Conservation (phyloP, 140 eudicot species). For the Senecio squalidus region DNA sequence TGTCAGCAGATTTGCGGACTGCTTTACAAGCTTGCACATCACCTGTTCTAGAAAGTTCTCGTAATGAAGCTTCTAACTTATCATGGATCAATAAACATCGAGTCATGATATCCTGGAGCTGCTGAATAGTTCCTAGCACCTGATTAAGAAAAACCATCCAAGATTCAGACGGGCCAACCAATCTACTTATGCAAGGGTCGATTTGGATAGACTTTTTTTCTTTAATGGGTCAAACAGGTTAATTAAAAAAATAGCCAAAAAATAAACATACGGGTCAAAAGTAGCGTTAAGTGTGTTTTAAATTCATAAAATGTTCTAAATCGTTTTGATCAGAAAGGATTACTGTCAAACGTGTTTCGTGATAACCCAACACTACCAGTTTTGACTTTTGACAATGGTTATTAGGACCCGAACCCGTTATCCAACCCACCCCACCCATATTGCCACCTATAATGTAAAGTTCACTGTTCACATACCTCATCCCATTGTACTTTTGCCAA, state of each 20-base stretch:
- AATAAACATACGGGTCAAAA: neutral
- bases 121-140: conserved; percentile 79
- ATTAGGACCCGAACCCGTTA: too few relatives aligned
- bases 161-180: neutral
- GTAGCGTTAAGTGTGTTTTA: neutral
- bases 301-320: neutral
- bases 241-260: neutral
- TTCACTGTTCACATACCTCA: conserved; percentile 42
- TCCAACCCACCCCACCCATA: too few relatives aligned
- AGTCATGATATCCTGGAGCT: conserved; percentile 52
- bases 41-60: conserved; percentile 94
- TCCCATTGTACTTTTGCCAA: conserved; percentile 95
- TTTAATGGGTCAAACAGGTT: neutral
- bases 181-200: neutral
- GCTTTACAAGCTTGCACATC: conserved; percentile 88
- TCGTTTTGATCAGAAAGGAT: neutral
- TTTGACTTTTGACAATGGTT: too few relatives aligned
- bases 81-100: conserved; percentile 60
- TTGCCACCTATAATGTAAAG: too few relatives aligned
- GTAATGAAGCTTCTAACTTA: conserved; percentile 78
- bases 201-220: neutral
- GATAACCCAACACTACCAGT: too few relatives aligned
- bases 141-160: conserved; percentile 17
- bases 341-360: too few relatives aligned
- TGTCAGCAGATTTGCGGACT: conserved; percentile 82